Conservation (phyloP, 192 early-diverging fungal species). For the Funneliformis mosseae region DNA sequence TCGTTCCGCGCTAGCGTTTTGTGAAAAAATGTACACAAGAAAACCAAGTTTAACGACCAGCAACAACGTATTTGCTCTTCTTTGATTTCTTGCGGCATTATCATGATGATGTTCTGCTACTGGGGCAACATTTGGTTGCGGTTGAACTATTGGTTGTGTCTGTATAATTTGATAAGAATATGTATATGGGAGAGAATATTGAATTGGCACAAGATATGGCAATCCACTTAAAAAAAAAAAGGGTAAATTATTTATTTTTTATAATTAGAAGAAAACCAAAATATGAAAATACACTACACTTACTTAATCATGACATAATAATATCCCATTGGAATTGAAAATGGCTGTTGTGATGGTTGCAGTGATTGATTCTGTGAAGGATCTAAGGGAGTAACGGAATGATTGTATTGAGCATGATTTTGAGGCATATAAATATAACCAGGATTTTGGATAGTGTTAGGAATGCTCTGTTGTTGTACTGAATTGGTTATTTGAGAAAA, state of each 20-base stretch:
- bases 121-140: constrained; percentile 14
- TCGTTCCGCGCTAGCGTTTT: constrained; percentile 60
- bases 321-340: constrained; percentile 3
- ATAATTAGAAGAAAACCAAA: background rate
- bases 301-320: constrained; percentile 36
- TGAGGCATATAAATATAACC: background rate
- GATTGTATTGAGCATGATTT: background rate
- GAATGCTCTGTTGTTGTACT: background rate
- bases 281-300: background rate
- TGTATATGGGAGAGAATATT: constrained; percentile 35
- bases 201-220: constrained; percentile 45
- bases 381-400: no score
- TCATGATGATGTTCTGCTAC: constrained; percentile 31
- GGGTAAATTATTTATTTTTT: background rate
- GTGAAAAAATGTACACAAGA: constrained; percentile 60
- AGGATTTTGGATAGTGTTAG: background rate
- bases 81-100: constrained; percentile 38
- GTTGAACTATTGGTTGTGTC: constrained; percentile 15
- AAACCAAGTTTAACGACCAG: constrained; percentile 63
- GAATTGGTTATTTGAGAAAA: background rate
- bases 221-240: constrained; percentile 38
- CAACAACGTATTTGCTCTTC: constrained; percentile 55
- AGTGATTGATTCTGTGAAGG: background rate
- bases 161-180: constrained; percentile 11
- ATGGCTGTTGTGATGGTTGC: background rate